These are phyloP conservation scores for Kernera saxatilis DNA, from an alignment of 345 rosid species.

Conservation along the genomic window DNA sequence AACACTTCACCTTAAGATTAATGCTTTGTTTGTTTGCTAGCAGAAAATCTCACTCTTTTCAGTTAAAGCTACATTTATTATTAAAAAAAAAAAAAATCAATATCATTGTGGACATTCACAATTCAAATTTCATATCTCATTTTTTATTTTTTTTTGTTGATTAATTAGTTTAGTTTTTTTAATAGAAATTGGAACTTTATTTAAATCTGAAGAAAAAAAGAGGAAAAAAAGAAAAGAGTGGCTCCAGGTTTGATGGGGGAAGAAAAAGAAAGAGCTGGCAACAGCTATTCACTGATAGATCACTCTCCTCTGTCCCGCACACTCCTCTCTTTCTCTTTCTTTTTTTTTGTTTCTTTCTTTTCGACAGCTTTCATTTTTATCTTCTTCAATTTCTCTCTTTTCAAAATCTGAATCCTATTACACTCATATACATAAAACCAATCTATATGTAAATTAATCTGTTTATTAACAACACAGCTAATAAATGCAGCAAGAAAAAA, in stretches of 20 bases:
- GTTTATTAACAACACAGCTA: not conserved
- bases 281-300: slow-evolving; percentile 32
- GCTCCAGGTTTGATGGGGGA: slow-evolving; percentile 33
- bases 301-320: slow-evolving; percentile 33
- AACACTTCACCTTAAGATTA: not conserved
- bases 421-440: not conserved
- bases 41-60: not conserved
- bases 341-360: slow-evolving; percentile 22
- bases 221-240: not conserved
- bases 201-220: slow-evolving; percentile 11
- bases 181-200: not conserved
- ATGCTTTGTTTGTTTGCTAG: too few relatives aligned
- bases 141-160: too few relatives aligned
- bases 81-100: too few relatives aligned
- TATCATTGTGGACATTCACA: not conserved
- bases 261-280: slow-evolving; percentile 28
- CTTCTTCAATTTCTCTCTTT: not conserved
- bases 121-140: not conserved
- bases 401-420: not conserved
- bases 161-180: not conserved
- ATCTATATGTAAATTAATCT: not conserved
- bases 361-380: slow-evolving; percentile 24
- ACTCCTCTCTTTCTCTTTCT: slow-evolving; percentile 15
- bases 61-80: not conserved
- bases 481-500: not conserved